Evolutionary conservation across 2,329 filamentous ascomycete species (phyloP), one percentile per base, ranked within the genome.

Genomic region (Pseudogymnoascus sp.): DNA sequence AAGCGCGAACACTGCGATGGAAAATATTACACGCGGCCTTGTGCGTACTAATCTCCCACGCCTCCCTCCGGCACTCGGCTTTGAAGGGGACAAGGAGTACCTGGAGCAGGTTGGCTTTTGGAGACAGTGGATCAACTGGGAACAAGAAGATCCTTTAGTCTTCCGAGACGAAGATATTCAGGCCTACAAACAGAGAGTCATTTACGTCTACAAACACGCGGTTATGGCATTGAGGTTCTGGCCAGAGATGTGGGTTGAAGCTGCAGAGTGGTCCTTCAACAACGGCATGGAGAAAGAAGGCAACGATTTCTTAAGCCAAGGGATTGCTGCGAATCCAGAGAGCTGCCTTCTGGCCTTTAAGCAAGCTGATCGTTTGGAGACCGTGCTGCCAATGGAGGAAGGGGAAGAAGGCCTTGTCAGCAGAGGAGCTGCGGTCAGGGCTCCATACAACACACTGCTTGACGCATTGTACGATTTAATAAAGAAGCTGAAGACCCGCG

Each of bases 231-330:
- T 99, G 62, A 87, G 93, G 60, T 99, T 97, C 76, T 95, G 93
- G 85, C 93, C 95, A 3, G 90, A 96, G 72, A 87, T 97, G 69
- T 99, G 95, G 95, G 93, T 92, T 59, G 92, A 97, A 64, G 93
- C 92, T 8, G 90, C 93, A 0, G 90, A 96, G 67, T 97, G 93
- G 85, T 96, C 91, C 74, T 92, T 92, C 70, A 83, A 88, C 62
- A 92, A 95, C 69, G 84, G 84, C 49, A 78, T 93, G 68, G 81
- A 84, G 38, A 77, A 85, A 49, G 88, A 91, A 37, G 82, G 83
- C 52, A 78, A 81, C 23, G 86, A 91, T 8, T 90, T 97, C 69
- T 79, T 99, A 23, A 81, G 86, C 21, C 86, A 95, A 65, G 95
- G 95, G 35, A 88, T 96, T 63, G 83, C 85, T 28, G 93, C 93